A percentile compares a stretch with the other conserved stretches of the same genome.
phyloP scores from a whole-genome alignment of 2,329 filamentous ascomycete species.

The Aureobasidium sp. region DNA sequence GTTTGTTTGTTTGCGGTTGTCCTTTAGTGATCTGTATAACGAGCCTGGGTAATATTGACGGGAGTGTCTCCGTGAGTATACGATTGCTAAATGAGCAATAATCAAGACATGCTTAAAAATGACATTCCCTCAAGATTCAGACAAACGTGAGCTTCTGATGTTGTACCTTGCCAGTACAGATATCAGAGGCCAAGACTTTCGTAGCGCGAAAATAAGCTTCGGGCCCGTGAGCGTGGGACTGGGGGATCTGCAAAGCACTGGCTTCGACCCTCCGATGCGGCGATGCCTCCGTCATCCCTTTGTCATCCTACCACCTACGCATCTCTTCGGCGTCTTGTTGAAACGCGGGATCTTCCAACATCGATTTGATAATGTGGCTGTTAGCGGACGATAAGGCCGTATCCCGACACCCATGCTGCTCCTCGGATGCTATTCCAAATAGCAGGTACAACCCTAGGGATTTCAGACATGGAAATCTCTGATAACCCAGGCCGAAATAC shows the following conservation, averaged over 20 bases:
- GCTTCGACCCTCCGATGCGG: neutral
- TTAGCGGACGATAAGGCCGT: neutral
- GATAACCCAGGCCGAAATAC: neutral
- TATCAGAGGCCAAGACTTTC: neutral
- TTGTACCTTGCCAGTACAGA: neutral
- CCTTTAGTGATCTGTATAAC: neutral
- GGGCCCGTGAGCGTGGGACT: neutral
- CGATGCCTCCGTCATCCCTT: neutral
- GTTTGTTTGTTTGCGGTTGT: neutral
- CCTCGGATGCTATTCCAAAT: neutral
- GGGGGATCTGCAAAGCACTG: neutral
- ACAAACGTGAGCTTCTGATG: neutral
- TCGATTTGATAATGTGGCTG: neutral
- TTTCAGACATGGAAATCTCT: neutral
- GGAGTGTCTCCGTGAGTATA: too few relatives aligned
- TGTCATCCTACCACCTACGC: neutral
- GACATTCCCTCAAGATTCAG: neutral
- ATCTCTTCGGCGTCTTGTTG: neutral
- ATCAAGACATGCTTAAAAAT: neutral
- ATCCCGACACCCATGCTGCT: neutral
- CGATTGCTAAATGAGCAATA: neutral
- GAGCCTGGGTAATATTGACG: too few relatives aligned
- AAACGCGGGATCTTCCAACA: neutral
- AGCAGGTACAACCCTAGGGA: neutral
- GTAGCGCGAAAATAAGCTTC: neutral